Conservation (phyloP, 352 stramenopile genomes). For the Phytopythium montanum region DNA sequence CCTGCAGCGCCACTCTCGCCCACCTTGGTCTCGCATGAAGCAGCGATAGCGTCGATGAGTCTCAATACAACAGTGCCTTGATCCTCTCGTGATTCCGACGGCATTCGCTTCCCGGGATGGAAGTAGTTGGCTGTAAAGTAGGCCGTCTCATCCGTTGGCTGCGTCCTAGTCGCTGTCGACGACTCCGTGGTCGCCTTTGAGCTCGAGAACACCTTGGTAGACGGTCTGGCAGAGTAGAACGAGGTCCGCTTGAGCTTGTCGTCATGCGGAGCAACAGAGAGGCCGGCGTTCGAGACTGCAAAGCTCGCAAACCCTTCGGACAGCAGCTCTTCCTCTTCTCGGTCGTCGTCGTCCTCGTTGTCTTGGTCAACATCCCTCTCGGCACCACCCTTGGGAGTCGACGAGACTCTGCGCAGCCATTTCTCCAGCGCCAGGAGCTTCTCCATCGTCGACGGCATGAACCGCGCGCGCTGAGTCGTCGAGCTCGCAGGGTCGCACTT, state of each 20-base stretch:
- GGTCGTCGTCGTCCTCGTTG: neutral
- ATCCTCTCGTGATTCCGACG: neutral
- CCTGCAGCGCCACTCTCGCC: neutral
- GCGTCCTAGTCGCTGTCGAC: neutral
- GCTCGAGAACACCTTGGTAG: neutral
- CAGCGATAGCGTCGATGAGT: slow-evolving; percentile 2
- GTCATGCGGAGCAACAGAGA: neutral
- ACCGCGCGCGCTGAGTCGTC: neutral
- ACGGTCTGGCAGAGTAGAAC: slow-evolving; percentile 1
- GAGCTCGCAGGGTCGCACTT: slow-evolving; percentile 3
- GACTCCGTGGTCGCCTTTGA: neutral
- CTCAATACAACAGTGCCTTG: slow-evolving; percentile 6
- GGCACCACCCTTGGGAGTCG: neutral
- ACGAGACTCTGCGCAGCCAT: neutral
- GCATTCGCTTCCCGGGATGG: neutral
- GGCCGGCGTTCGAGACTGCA: slow-evolving; percentile 13
- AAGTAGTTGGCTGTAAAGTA: slow-evolving; percentile 3
- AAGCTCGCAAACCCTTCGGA: slow-evolving; percentile 32
- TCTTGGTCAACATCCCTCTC: slow-evolving; percentile 12
- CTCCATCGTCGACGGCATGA: slow-evolving; percentile 3
- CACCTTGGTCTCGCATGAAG: slow-evolving; percentile 7
- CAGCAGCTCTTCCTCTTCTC: slow-evolving; percentile 32
- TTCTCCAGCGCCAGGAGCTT: neutral
- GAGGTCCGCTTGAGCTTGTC: neutral
- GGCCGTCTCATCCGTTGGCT: neutral